Evolutionary conservation across 2,329 filamentous ascomycete genomes (phyloP), one percentile per base, ranked within the genome.

Genomic region (Botrytis medusae): DNA sequence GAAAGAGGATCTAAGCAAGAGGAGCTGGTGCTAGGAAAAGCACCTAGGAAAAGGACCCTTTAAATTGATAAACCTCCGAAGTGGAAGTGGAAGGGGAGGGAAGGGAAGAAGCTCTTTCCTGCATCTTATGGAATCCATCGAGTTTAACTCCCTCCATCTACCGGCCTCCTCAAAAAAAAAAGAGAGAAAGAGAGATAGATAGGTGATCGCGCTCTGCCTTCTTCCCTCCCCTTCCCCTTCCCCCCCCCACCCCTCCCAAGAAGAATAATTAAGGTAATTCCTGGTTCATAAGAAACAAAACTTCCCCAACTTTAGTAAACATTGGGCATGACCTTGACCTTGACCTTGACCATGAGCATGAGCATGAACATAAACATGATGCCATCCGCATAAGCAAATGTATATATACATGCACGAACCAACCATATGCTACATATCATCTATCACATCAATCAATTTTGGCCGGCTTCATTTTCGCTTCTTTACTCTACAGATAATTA

Each of bases 31-130:
- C 34, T 37, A 37, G 34, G 34, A 37, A 37, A n/a, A 12, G 46
- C 12, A 51, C 46, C 32, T 60, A 61, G 32, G 32, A 37, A 10
- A n/a, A 42, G 37, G 25, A 62, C 60, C 60, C 60, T 63, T 42
- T 42, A 63, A n/a, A 63, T 63, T 42, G 37, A 63, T 63, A 63
- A 63, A 42, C 25, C 60, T 63, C 60, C 60, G 37, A 42, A 42
- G 59, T 34, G 59, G 59, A 61, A 60, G 29, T 34, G 59, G 59
- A 40, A 60, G 32, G 59, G 59, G 40, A 60, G 32, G 59, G 59
- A 61, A 60, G 18, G 51, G 16, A 59, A 18, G 12, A 22, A 42
- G 22, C 60, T 42, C 34, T 61, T 61, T 40, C 59, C 59, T 37
- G 14, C 8, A 25, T 40, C 32, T n/a, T 16, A 22, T 40, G n/a